Percentiles rank a stretch among this genome's conserved stretches.
phyloP scores from a whole-genome alignment of 1,139 yeast genomes.

The Hemisphaericaspora xylanilytica region DNA sequence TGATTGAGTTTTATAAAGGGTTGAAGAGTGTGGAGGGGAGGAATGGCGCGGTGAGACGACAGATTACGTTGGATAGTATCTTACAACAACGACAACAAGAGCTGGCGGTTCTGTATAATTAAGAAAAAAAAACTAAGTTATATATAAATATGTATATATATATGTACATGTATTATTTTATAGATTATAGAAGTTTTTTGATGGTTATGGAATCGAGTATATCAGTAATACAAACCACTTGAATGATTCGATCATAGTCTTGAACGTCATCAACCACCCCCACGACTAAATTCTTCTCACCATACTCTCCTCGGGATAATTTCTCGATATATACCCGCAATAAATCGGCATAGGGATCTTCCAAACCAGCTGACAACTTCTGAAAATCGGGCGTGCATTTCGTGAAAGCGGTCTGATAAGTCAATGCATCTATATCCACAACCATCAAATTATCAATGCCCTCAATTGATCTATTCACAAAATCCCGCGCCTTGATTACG shows the following conservation, averaged over 20 bases:
- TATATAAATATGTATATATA: neutral
- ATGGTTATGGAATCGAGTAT: slow-evolving; percentile 9
- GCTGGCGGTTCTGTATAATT: no score
- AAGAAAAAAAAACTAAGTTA: no score
- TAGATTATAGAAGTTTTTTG: slow-evolving; percentile 4
- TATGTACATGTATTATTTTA: slow-evolving; percentile 2
- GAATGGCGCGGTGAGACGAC: no score
- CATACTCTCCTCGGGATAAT: neutral
- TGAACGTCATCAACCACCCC: slow-evolving; percentile 10
- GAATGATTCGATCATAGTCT: slow-evolving; percentile 14
- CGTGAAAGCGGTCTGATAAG: slow-evolving; percentile 24
- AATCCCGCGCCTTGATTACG: slow-evolving; percentile 15
- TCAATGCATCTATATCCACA: slow-evolving; percentile 23
- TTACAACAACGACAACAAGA: no score
- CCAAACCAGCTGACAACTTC: slow-evolving; percentile 17
- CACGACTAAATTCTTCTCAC: slow-evolving; percentile 17
- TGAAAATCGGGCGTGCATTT: slow-evolving; percentile 1
- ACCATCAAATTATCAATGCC: slow-evolving; percentile 16
- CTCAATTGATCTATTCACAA: slow-evolving; percentile 17
- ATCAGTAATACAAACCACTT: slow-evolving; percentile 18
- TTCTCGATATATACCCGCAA: slow-evolving; percentile 6
- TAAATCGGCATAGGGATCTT: slow-evolving; percentile 26
- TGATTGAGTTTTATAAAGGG: slow-evolving; percentile 54
- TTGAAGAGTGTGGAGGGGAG: slow-evolving; percentile 12
- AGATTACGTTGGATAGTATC: neutral